These are phyloP conservation scores for Lachancea quebecensis DNA, from an alignment of 805 yeast genomes.

Conservation along the genomic window DNA sequence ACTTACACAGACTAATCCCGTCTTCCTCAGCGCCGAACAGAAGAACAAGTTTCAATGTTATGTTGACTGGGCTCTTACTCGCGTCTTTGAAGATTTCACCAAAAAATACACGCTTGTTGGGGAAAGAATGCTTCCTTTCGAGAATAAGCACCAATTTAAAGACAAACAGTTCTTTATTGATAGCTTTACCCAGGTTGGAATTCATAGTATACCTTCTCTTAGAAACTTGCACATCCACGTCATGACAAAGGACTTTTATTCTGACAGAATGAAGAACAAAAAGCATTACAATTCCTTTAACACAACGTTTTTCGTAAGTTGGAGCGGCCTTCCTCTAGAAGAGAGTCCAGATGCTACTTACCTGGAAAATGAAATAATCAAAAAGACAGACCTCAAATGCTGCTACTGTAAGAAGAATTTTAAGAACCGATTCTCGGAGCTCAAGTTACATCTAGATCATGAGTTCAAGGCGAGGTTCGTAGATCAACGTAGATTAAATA, in stretches of 20 bases:
- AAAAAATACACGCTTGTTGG: slow-evolving; percentile 7
- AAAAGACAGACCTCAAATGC: slow-evolving; percentile 36
- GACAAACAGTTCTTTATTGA: slow-evolving; percentile 17
- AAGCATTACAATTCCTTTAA: slow-evolving; percentile 68
- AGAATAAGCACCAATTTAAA: slow-evolving; percentile 12
- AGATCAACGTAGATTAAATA: not conserved
- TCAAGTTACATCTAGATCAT: slow-evolving; percentile 37
- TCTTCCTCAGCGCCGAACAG: slow-evolving; percentile 32
- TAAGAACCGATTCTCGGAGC: slow-evolving; percentile 35
- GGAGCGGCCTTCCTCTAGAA: slow-evolving; percentile 41
- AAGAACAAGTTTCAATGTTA: slow-evolving; percentile 36
- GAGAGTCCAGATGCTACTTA: slow-evolving; percentile 28
- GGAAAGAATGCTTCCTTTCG: slow-evolving; percentile 12
- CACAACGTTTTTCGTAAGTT: slow-evolving; percentile 54
- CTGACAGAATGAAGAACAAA: slow-evolving; percentile 48
- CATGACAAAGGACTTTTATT: slow-evolving; percentile 55
- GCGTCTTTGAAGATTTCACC: slow-evolving; percentile 27
- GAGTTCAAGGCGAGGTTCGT: slow-evolving; percentile 31
- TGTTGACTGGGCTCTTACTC: slow-evolving; percentile 21
- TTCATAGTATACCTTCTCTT: slow-evolving; percentile 68
- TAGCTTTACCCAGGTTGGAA: slow-evolving; percentile 44
- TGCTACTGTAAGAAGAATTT: slow-evolving; percentile 37
- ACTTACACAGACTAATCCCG: slow-evolving; percentile 44
- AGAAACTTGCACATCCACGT: slow-evolving; percentile 68
- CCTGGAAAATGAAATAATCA: slow-evolving; percentile 33